Evolutionary conservation across 306 rosid genomes (phyloP).

Genomic region (Vigna radiata): DNA sequence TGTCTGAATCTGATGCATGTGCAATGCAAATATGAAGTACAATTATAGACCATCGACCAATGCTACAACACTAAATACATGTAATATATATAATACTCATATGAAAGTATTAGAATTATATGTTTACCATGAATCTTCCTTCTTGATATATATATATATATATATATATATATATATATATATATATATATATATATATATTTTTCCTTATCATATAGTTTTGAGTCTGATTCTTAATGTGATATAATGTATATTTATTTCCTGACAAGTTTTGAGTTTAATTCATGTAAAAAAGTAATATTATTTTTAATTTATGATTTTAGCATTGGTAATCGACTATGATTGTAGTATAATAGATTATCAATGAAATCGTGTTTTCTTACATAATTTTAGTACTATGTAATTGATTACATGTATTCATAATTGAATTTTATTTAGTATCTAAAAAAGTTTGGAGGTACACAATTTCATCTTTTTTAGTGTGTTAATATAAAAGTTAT

Average conservation of each 20-base stretch:
- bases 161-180: background rate
- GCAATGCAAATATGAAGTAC: background rate
- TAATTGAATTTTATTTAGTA: too few relatives aligned
- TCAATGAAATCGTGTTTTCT: too few relatives aligned
- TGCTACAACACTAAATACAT: background rate
- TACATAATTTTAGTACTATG: too few relatives aligned
- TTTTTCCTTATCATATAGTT: constrained; percentile 15
- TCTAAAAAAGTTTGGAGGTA: fast-evolving
- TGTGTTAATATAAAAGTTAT: too few relatives aligned
- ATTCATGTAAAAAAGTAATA: too few relatives aligned
- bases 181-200: constrained; percentile 2
- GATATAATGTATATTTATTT: too few relatives aligned
- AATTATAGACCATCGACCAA: constrained; percentile 18
- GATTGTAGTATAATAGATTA: too few relatives aligned
- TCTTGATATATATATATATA: constrained; percentile 3
- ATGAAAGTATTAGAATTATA: background rate
- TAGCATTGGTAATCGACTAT: too few relatives aligned
- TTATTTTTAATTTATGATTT: too few relatives aligned
- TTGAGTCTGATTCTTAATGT: constrained; percentile 1
- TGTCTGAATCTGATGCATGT: constrained; percentile 4
- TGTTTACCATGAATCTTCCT: constrained; percentile 33
- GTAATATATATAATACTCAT: constrained; percentile 11
- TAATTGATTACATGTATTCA: too few relatives aligned
- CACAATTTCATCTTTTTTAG: too few relatives aligned
- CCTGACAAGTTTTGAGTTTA: too few relatives aligned